Base-by-base conservation (phyloP, 2,329 filamentous ascomycete species). In the Penicillium digitatum region DNA sequence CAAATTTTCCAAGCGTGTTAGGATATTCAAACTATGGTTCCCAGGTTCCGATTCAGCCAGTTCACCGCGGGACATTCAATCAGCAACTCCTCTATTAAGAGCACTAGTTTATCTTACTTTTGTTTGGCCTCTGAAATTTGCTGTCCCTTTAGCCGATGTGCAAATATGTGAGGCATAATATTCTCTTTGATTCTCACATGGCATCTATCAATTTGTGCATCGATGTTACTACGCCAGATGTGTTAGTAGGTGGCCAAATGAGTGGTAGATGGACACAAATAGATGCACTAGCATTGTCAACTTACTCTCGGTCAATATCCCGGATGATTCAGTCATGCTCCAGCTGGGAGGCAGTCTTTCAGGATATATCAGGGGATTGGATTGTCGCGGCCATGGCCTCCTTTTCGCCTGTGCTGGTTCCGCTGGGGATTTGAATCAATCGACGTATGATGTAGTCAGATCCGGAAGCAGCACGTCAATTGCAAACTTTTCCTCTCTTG, bases 151-250 rank as follows among this genome's bases (percentile, higher is more conserved):
- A 52, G 16, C 14, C 27, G 16, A 2, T 18, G 10, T 11, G 20
- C 10, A 22, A 52, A 52, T 8, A 52, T 16, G 12, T 24, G 14
- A 4, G 50, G 50, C 42, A 52, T 32, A 27, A 52, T 52, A 14
- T 47, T 47, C 18, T 46, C 50, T 10, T 34, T 12, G 34, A 47
- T 32, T 32, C 43, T 47, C 24, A 47, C 16, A 5, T 29, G 26
- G 22, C 43, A 52, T 26, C 50, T 39, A n/a, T 52, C 20, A 18
- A 52, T 52, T 12, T 52, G 50, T 32, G 34, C 42, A 5, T 52
- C 43, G 7, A 52, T 1, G 26, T 52, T 27, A 32, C 47, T 49
- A 5, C 14, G 22, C 22, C 44, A 24, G 11, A 34, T 11, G 3
- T 8, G n/a, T 47, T 35, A 47, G 31, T 35, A 26, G 18, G 22